Percentiles rank a stretch among this genome's conserved stretches.
Evolutionary conservation across 139 green algal genomes (phyloP).

Genomic region (Dunaliella sp.): DNA sequence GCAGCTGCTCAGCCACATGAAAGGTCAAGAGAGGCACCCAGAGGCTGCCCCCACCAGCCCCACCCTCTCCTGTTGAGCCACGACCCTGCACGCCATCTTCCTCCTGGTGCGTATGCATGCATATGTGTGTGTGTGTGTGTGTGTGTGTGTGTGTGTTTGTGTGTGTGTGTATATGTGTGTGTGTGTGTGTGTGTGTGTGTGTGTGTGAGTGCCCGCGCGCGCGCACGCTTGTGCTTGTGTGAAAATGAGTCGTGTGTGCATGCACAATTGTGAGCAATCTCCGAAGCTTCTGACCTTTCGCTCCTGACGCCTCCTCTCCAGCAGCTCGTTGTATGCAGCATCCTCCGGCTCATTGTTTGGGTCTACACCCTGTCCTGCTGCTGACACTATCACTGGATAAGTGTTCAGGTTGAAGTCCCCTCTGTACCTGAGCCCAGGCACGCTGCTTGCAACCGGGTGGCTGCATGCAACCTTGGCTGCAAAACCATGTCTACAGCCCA

Average conservation of each 20-base stretch:
- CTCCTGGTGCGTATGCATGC: neutral
- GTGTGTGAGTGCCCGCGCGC: slow-evolving; percentile 2
- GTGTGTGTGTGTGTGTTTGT: neutral
- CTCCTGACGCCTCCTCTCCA: neutral
- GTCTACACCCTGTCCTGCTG: no score
- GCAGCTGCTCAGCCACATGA: slow-evolving; percentile 25
- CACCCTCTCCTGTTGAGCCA: neutral
- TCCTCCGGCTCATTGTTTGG: neutral
- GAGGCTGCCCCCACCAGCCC: neutral
- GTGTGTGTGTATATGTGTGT: neutral
- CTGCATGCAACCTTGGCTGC: no score
- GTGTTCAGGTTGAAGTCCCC: no score
- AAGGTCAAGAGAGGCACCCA: slow-evolving; percentile 41
- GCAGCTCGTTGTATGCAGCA: slow-evolving; percentile 4
- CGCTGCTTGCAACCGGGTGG: no score
- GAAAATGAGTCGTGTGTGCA: neutral
- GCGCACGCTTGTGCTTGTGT: neutral
- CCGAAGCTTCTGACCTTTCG: neutral
- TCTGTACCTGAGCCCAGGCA: no score
- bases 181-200: slow-evolving; percentile 10
- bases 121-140: slow-evolving; percentile 13
- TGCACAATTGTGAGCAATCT: no score
- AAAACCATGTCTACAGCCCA: no score
- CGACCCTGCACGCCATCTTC: no score
- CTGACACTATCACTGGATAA: no score